Evolutionary conservation across 495 filamentous ascomycete species (phyloP), one percentile per base, ranked within the genome.

Genomic region (Achaetomiella virescens): DNA sequence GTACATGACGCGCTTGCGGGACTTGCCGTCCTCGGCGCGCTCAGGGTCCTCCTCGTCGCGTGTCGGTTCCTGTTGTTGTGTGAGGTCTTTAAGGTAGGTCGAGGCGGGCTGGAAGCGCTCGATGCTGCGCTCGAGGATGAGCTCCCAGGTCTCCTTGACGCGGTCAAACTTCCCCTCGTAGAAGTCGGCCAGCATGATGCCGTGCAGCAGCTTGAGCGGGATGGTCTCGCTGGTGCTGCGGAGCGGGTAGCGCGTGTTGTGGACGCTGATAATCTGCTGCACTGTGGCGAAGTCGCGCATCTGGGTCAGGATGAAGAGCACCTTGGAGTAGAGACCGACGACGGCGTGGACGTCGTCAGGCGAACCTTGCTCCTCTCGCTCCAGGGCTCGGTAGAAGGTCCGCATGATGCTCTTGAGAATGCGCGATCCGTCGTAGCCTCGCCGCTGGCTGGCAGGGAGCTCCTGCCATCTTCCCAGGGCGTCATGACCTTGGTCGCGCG

Each of bases 61-160:
- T 12, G 7, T 24, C 20, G 2, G 17, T n/a, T 31, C 17, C 17
- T 29, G 25, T 8, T 22, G 0, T 7, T 38, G 33, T 14, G 20
- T 7, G 27, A 51, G 31, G 12, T 12, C 27, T 15, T 18, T n/a
- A 20, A 54, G 44, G 22, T 4, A 18, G 12, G 47, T 31, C 8
- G 44, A 22, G 1, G 47, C 53, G 2, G 59, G 37, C 42, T 43
- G 14, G 35, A 64, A 72, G 11, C 70, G 78, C 47, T 80, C 63
- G 33, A 69, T 67, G 33, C 73, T 73, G 4, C 83, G 79, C 24
- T 72, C 59, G 27, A 85, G 70, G 6, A 81, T 75, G 24, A 87
- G 66, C 4, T 80, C 54, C 89, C 89, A 95, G 37, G 77, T 85
- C 54, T 79, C 65, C 46, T 80, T 78, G 24, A 91, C 82, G 42